These are phyloP conservation scores for Hanseniaspora valbyensis DNA, from an alignment of 805 yeast species.

Conservation along the genomic window DNA sequence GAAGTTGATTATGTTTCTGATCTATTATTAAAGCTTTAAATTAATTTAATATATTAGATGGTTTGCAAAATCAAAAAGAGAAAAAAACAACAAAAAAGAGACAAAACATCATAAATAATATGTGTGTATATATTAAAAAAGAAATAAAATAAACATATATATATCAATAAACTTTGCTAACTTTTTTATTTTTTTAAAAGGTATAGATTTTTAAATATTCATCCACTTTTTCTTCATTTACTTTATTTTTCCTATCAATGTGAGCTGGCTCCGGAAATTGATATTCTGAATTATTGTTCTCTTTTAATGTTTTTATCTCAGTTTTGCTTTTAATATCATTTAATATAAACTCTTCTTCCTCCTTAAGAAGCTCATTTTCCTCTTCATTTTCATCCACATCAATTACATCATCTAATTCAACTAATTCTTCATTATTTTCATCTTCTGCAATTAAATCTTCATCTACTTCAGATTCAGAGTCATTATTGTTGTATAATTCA, in stretches of 20 bases:
- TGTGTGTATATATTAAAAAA: not conserved
- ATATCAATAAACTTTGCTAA: no score
- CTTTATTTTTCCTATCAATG: not conserved
- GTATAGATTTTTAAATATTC: not conserved
- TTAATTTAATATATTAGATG: no score
- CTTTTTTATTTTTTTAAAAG: no score
- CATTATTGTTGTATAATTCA: no score
- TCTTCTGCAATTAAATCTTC: no score
- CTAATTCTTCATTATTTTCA: not conserved
- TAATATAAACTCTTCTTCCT: slow-evolving; percentile 1
- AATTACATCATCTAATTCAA: not conserved
- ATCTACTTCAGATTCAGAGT: no score
- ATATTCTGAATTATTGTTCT: not conserved
- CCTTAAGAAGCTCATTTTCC: not conserved
- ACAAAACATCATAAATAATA: not conserved
- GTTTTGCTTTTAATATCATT: not conserved
- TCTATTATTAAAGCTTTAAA: slow-evolving; percentile 23
- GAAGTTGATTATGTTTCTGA: slow-evolving; percentile 50
- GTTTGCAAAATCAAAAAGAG: not conserved
- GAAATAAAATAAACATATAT: no score
- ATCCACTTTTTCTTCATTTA: not conserved
- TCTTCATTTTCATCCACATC: not conserved
- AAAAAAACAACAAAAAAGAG: not conserved
- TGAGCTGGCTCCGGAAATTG: not conserved
- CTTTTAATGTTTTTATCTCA: not conserved